Conservation (phyloP, 768 basidiomycete species). For the Suillus alpinus region DNA sequence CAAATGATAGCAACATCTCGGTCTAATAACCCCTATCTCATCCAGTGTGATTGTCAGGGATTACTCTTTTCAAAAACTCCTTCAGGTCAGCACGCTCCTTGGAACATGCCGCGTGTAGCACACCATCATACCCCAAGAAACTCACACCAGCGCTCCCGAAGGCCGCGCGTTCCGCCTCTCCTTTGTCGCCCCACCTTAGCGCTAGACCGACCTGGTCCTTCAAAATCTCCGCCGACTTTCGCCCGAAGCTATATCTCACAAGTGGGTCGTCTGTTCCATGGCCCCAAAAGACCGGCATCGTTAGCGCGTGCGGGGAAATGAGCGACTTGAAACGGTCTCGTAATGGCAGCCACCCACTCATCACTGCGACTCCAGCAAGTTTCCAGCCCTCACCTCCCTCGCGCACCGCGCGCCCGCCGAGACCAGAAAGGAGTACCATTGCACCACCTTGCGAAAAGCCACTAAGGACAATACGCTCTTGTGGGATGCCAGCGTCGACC, state of each 20-base stretch:
- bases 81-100: constrained; percentile 71
- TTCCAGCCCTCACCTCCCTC: constrained; percentile 45
- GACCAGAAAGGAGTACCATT: constrained; percentile 72
- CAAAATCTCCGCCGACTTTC: constrained; percentile 56
- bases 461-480: constrained; percentile 75
- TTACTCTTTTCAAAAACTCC: constrained; percentile 62
- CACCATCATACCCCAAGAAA: constrained; percentile 64
- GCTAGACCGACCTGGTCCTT: constrained; percentile 49
- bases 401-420: constrained; percentile 33
- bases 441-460: constrained; percentile 88
- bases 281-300: constrained; percentile 82
- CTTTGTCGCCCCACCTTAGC: not conserved
- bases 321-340: constrained; percentile 64
- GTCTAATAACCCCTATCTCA: not conserved
- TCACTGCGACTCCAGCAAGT: constrained; percentile 65
- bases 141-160: constrained; percentile 45
- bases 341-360: constrained; percentile 83
- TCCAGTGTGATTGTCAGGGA: constrained; percentile 33
- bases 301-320: constrained; percentile 50
- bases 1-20: not conserved
- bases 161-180: constrained; percentile 2
- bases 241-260: constrained; percentile 55
- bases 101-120: constrained; percentile 63
- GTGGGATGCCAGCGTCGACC: constrained; percentile 64
- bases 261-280: constrained; percentile 78